Percentiles rank a stretch among this genome's conserved stretches.
Evolutionary conservation across 768 basidiomycete genomes (phyloP).

Genomic region (Lyophyllum decastes): DNA sequence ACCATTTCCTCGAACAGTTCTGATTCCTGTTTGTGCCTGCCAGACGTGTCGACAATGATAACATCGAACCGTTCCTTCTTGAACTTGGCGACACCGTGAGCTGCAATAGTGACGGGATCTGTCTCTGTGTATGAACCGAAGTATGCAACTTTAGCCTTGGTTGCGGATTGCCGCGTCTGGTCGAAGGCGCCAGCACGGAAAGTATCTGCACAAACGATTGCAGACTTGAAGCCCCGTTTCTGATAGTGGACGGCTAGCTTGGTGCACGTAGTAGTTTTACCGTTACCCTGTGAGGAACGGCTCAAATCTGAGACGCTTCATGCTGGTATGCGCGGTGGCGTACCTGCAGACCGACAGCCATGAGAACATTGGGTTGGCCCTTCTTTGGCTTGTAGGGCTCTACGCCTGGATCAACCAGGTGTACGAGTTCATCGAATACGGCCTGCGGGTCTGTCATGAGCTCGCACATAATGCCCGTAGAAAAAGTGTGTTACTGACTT

Average conservation of each 20-base stretch:
- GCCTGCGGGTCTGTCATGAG: conserved; percentile 54
- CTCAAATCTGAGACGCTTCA: neutral
- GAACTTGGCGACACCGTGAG: conserved; percentile 95
- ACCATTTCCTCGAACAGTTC: conserved; percentile 99
- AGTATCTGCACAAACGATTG: conserved; percentile 98
- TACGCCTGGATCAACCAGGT: conserved; percentile 92
- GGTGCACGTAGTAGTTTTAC: conserved; percentile 99
- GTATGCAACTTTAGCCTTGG: conserved; percentile 98
- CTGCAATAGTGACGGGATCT: conserved; percentile 93
- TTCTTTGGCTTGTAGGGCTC: conserved; percentile 97
- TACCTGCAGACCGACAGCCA: conserved; percentile 97
- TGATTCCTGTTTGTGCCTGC: conserved; percentile 94
- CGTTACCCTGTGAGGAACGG: conserved; percentile 71
- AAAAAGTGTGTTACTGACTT: conserved; percentile 48
- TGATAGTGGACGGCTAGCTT: conserved; percentile 98
- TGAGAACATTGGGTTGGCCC: conserved; percentile 90
- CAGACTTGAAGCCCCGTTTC: conserved; percentile 94
- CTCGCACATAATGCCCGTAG: neutral
- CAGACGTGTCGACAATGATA: conserved; percentile 98
- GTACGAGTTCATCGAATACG: conserved; percentile 95
- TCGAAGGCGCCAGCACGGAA: conserved; percentile 99
- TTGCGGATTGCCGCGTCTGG: conserved; percentile 97
- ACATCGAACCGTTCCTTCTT: conserved; percentile 98
- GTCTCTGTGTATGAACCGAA: conserved; percentile 99
- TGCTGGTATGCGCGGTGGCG: conserved; percentile 16